These are phyloP conservation scores for Nakazawaea siamensis DNA, from an alignment of 805 yeast species.

Conservation along the genomic window DNA sequence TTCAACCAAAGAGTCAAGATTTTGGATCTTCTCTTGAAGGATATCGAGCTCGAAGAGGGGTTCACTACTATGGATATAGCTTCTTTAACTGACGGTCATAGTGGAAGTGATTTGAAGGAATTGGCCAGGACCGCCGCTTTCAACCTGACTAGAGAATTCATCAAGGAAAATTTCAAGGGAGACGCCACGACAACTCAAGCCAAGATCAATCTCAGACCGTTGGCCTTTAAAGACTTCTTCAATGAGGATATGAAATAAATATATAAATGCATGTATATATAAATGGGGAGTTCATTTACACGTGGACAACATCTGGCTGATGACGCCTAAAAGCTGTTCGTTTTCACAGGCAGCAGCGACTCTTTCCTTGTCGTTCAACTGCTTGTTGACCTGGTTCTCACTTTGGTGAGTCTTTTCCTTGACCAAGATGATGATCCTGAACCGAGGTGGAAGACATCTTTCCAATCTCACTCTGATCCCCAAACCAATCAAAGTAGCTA, in stretches of 20 bases:
- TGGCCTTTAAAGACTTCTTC: constrained; percentile 53
- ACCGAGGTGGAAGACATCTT: constrained; percentile 79
- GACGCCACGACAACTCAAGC: constrained; percentile 29
- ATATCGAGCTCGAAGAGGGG: constrained; percentile 48
- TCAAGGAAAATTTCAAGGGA: constrained; percentile 44
- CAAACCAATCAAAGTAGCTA: constrained; percentile 91
- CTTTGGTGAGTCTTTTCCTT: constrained; percentile 95
- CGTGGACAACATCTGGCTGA: constrained; percentile 83
- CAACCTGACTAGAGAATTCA: constrained; percentile 80
- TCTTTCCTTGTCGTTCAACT: constrained; percentile 92
- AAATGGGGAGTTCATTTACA: constrained; percentile 31
- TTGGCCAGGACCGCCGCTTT: constrained; percentile 90
- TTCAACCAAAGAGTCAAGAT: constrained; percentile 62
- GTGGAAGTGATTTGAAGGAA: constrained; percentile 91
- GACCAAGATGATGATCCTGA: constrained; percentile 67
- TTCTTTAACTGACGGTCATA: constrained; percentile 57
- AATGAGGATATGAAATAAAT: not conserved
- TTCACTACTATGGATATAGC: constrained; percentile 61
- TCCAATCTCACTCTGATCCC: constrained; percentile 91
- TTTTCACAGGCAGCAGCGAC: constrained; percentile 99
- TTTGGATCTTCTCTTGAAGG: constrained; percentile 57
- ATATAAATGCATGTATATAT: not conserved
- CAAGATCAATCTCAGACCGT: constrained; percentile 47
- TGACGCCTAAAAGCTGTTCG: constrained; percentile 83
- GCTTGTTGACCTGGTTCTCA: constrained; percentile 93